phyloP scores from a whole-genome alignment of 2,329 filamentous ascomycete species.

The Penicillium sp. region DNA sequence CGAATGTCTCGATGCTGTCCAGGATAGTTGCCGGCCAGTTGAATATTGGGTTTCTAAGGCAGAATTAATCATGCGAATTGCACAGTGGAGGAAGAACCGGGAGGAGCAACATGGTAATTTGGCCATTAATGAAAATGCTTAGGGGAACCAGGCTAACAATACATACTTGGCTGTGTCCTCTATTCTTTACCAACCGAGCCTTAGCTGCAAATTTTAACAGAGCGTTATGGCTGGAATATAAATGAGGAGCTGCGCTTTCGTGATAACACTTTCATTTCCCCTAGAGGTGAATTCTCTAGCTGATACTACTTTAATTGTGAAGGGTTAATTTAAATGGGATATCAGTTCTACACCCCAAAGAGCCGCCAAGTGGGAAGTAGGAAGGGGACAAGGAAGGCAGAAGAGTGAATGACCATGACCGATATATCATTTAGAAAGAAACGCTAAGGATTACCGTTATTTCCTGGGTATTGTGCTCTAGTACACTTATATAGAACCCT shows the following conservation, averaged over 20 bases:
- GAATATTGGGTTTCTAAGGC: neutral
- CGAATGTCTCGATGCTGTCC: neutral
- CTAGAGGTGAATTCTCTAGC: neutral
- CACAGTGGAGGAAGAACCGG: neutral
- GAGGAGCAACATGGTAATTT: neutral
- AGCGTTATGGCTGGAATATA: neutral
- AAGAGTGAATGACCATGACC: neutral
- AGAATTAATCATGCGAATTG: neutral
- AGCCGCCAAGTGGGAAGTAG: neutral
- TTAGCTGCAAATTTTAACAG: neutral
- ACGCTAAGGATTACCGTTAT: neutral
- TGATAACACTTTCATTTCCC: neutral
- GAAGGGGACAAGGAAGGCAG: neutral
- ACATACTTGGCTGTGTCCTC: neutral
- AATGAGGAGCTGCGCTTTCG: neutral
- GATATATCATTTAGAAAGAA: neutral
- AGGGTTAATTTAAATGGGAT: neutral
- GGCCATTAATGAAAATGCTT: neutral
- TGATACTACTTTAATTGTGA: neutral
- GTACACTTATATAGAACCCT: too few species aligned
- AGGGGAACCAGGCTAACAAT: constrained; percentile 1
- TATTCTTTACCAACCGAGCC: constrained; percentile 1
- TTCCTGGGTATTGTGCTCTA: too few species aligned
- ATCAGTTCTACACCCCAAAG: neutral
- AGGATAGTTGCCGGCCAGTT: neutral